Evolutionary conservation across 179 eudicot genomes (phyloP), one percentile per base, ranked within the genome.

Genomic region (Sideroxylon spinosum): DNA sequence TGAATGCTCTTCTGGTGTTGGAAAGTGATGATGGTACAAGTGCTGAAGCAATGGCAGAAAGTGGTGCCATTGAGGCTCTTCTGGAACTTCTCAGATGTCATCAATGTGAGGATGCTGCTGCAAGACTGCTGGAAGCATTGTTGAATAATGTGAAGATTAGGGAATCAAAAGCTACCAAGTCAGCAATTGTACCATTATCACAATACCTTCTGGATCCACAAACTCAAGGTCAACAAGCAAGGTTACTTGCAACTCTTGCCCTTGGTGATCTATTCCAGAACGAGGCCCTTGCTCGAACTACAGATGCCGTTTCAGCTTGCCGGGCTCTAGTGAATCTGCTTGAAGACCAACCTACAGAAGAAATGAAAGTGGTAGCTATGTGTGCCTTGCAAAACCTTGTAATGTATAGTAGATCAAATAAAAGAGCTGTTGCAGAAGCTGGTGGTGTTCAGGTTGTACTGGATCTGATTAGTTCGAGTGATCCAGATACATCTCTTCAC

Each of bases 261-360:
- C 90, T 96, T 73, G 99, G 99, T 68, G 98, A 96, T 85, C 85
- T 96, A n/a, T 94, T 94, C 87, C 99, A 96, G 85, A 92, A 96
- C 59, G 98, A 96, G 87, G 83, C 86, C 71, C 97, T 96, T 82
- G 97, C 98, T 81, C 91, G 97, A 78, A 78, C 88, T 78, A 84
- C 94, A 28, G 99, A 96, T 88, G 94, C 98, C 71, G 98, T 91
- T 81, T 89, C 94, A 52, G 99, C 99, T 73, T 94, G 97, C 78
- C 89, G 98, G 66, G 98, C 99, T 29, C 77, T 96, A 74, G 97
- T 96, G 72, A 92, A 92, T 84, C 82, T 92, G 76, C 97, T 96
- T 68, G 99, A 94, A 85, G 99, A 96, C 77, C 99, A 94, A 79
- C 97, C 99, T n/a, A 89, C 98, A 12, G 99, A 96, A 86, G 99